Base-by-base conservation (phyloP, 208 protist species). In the Trypanosoma congolense region DNA sequence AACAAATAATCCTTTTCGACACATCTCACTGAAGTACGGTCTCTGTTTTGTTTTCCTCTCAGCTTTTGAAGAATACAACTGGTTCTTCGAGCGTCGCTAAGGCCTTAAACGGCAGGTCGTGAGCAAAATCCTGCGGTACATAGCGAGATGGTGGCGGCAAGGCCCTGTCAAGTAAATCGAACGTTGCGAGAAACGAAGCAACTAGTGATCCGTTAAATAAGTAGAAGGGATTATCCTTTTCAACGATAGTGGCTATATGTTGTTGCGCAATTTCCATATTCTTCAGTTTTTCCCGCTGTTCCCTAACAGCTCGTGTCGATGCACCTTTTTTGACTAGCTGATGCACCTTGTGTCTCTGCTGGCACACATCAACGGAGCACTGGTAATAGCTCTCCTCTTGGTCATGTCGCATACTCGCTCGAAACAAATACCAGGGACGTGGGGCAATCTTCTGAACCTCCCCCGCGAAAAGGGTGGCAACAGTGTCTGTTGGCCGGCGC, bases 181-280 rank as follows among this genome's bases (percentile, higher is more conserved):
- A 89, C 0, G 81, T 84, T 6, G 78, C 81, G 12, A 95, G 63
- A 35, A 90, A 90, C 4, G 78, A 86, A 12, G 83, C 77, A 22
- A 92, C 84, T 9, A 95, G 55, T 2, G 87, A 91, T 19, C 82
- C 87, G 52, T 90, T 95, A 55, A 82, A 90, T 31, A 95, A 75
- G 42, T 67, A 61, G 56, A 88, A 92, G 18, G 28, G 9, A 12
- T 48, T 47, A 16, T 61, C 57, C 9, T 56, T 52, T 35, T 70
- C 30, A 2, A 80, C 77, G 44, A 70, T 69, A 8, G 67, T 64
- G 16, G 63, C 57, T 19, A 95, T 40, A 61, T 89, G 74, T 44
- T 84, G 40, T 30, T 74, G 70, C 77, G 87, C 84, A 1, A 80
- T 70, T 16, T 92, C 79, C 81, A 92, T 87, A 18, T 87, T 73